Conservation (phyloP, 208 protist genomes). For the Wallacemonas sp. region DNA sequence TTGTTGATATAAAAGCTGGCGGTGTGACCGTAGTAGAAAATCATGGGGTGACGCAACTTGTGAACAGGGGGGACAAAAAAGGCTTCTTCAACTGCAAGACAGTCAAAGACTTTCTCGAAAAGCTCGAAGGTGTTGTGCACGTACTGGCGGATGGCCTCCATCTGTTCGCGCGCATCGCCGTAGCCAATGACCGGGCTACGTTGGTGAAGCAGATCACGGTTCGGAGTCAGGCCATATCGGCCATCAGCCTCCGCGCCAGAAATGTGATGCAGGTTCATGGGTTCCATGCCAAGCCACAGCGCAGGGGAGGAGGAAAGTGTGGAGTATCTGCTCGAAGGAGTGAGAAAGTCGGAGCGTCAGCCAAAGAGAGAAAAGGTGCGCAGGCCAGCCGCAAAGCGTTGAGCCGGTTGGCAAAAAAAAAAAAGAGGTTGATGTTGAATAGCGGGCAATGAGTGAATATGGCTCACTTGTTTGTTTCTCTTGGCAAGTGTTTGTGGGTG, state of each 20-base stretch:
- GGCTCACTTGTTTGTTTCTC: conserved; percentile 1
- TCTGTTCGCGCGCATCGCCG: conserved; percentile 56
- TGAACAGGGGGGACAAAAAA: conserved; percentile 88
- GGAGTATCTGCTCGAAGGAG: not conserved
- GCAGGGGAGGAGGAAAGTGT: conserved; percentile 11
- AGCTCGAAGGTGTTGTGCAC: conserved; percentile 86
- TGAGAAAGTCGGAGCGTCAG: conserved; percentile 2
- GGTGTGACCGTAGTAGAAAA: conserved; percentile 97
- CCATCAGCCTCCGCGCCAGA: conserved; percentile 38
- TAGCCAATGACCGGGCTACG: conserved; percentile 46
- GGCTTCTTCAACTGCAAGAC: conserved; percentile 66
- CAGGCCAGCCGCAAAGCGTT: not conserved
- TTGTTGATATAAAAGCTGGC: conserved; percentile 97
- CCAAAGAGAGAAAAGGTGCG: conserved; percentile 5
- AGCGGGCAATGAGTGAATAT: no score
- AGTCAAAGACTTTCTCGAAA: conserved; percentile 87
- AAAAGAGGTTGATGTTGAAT: not conserved
- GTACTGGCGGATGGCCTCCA: conserved; percentile 87
- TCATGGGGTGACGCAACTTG: conserved; percentile 94
- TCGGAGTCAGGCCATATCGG: conserved; percentile 38
- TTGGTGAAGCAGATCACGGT: conserved; percentile 58
- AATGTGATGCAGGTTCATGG: conserved; percentile 45
- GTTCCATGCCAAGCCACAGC: conserved; percentile 17
- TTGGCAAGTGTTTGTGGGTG: not conserved
- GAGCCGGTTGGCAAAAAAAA: conserved; percentile 9